A percentile compares a stretch with the other conserved stretches of the same genome.
Conservation (phyloP, 2,329 filamentous ascomycete species). For the Colletotrichum neosansevieriae region DNA sequence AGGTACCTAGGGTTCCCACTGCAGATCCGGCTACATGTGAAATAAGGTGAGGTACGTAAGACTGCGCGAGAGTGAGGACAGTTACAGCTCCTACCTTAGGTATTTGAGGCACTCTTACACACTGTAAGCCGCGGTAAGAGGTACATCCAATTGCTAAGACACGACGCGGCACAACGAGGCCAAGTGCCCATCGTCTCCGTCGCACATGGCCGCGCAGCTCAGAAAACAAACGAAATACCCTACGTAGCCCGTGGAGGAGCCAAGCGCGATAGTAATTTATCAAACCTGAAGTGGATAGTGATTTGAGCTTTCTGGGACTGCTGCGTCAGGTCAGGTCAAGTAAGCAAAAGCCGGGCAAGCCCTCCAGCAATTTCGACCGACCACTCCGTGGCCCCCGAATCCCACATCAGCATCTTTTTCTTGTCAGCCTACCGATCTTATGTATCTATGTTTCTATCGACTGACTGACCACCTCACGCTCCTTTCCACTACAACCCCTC, state of each 20-base stretch:
- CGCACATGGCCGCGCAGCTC: constrained; percentile 1
- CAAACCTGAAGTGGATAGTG: constrained; percentile 11
- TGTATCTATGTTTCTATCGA: background rate
- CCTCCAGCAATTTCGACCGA: background rate
- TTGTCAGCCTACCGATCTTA: constrained; percentile 1
- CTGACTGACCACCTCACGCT: constrained; percentile 9
- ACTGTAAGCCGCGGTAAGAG: background rate
- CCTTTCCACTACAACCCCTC: constrained; percentile 3
- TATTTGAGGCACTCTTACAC: background rate
- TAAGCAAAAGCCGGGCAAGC: constrained; percentile 4
- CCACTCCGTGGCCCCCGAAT: constrained; percentile 25
- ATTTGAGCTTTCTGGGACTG: background rate
- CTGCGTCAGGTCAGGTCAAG: constrained; percentile 9
- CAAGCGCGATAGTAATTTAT: constrained; percentile 28
- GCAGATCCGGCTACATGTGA: constrained; percentile 26
- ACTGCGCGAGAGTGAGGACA: background rate
- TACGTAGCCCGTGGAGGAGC: constrained; percentile 29
- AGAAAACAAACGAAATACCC: constrained; percentile 4
- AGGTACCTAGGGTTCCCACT: constrained; percentile 8
- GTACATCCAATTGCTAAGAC: background rate
- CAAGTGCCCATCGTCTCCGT: constrained; percentile 17
- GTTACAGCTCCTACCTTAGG: background rate
- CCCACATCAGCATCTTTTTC: constrained; percentile 30
- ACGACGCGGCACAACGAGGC: constrained; percentile 2
- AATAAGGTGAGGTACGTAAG: constrained; percentile 19